Conservation (phyloP, 148 eudicot genomes). For the Linanthus parryae region DNA sequence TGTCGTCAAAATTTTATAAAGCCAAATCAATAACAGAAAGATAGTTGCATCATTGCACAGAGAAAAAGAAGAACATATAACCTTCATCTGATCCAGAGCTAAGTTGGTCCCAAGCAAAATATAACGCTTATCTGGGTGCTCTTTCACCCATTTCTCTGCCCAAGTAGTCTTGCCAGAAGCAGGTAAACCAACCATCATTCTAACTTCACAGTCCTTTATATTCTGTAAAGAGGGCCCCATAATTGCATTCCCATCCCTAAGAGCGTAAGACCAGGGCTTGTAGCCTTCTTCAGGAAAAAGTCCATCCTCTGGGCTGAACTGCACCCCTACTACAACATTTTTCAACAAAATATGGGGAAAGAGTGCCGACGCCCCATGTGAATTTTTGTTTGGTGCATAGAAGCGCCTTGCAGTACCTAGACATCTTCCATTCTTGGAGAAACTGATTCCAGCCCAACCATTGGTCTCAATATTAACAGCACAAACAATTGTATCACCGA, state of each 20-base stretch:
- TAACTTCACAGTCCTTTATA: constrained; percentile 12
- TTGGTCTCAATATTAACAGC: constrained; percentile 47
- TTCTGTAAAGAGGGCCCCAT: constrained; percentile 38
- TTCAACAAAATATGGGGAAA: constrained; percentile 70
- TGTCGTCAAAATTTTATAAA: constrained; percentile 3
- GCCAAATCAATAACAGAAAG: not conserved
- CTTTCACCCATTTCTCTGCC: constrained; percentile 58
- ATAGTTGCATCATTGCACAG: not conserved
- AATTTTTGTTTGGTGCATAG: constrained; percentile 17
- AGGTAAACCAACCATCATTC: constrained; percentile 46
- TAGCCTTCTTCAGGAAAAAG: constrained; percentile 47
- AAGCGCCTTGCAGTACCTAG: constrained; percentile 38
- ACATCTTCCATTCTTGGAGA: constrained; percentile 53
- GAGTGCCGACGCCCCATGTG: constrained; percentile 38
- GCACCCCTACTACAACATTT: constrained; percentile 54
- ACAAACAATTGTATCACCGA: constrained; percentile 57
- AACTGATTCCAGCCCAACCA: constrained; percentile 41
- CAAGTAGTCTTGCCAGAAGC: constrained; percentile 75
- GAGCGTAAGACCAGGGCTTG: constrained; percentile 57
- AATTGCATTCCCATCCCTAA: constrained; percentile 35
- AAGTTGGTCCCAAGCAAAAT: constrained; percentile 62
- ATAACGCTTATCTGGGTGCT: constrained; percentile 61
- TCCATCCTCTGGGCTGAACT: constrained; percentile 56
- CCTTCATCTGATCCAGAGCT: constrained; percentile 73
- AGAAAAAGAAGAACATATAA: not conserved